These are phyloP conservation scores for Eucalyptus tenuipes DNA, from an alignment of 345 rosid species.

Conservation along the genomic window DNA sequence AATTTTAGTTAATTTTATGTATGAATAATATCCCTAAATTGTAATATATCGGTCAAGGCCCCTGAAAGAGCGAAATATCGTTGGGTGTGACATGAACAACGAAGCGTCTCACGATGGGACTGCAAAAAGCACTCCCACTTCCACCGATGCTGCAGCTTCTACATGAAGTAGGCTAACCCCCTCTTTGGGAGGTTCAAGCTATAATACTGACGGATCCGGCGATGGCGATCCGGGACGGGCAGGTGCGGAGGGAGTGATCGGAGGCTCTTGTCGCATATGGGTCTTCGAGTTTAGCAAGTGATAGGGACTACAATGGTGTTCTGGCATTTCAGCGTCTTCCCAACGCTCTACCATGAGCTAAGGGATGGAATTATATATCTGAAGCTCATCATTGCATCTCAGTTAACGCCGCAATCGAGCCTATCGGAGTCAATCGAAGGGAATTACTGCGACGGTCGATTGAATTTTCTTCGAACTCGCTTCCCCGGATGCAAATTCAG, in stretches of 20 bases:
- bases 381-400: background rate
- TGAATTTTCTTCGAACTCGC: background rate
- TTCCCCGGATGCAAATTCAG: background rate
- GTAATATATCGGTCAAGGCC: background rate
- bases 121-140: background rate
- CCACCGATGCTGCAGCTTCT: background rate
- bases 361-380: background rate
- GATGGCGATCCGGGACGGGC: background rate
- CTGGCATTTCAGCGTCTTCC: background rate
- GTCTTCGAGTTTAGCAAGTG: background rate
- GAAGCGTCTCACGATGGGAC: no score
- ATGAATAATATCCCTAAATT: no score
- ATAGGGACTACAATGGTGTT: background rate
- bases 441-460: background rate
- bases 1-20: no score
- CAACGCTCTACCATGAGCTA: background rate
- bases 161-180: background rate
- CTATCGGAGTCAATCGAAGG: background rate
- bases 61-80: background rate
- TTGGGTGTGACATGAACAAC: no score
- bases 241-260: background rate
- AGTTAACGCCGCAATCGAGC: background rate
- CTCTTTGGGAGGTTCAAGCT: background rate
- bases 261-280: background rate
- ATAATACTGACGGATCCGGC: background rate